Conservation (phyloP, 306 rosid genomes). For the Herpetospermum pedunculosum region DNA sequence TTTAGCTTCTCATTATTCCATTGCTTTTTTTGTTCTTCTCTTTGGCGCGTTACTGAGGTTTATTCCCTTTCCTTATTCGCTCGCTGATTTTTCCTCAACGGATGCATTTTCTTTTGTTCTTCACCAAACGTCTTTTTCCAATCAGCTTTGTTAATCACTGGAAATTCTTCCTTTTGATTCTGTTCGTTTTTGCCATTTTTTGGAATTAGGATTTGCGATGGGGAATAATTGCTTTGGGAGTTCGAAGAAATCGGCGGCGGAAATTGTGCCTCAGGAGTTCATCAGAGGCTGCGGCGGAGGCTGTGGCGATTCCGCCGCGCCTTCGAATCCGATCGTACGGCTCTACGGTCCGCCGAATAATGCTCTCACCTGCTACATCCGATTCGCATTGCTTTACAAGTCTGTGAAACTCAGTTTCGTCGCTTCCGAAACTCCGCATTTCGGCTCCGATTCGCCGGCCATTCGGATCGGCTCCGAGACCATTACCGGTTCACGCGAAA, state of each 20-base stretch:
- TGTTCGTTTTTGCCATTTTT: neutral
- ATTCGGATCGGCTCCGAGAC: slow-evolving; percentile 57
- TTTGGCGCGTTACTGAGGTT: neutral
- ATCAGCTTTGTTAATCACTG: neutral
- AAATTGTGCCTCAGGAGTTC: slow-evolving; percentile 59
- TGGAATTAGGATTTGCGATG: slow-evolving; percentile 18
- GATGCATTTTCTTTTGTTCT: neutral
- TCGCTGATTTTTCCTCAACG: neutral
- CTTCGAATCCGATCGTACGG: slow-evolving; percentile 32
- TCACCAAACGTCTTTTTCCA: neutral
- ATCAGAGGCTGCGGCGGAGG: slow-evolving; percentile 6
- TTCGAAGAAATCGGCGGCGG: slow-evolving; percentile 53
- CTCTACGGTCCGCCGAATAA: slow-evolving; percentile 50
- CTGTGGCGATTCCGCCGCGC: neutral
- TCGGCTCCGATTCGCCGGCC: slow-evolving; percentile 24
- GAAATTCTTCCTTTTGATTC: neutral
- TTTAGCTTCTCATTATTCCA: neutral
- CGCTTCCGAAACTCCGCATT: slow-evolving; percentile 20
- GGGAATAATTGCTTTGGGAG: slow-evolving; percentile 53
- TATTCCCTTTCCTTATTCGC: neutral
- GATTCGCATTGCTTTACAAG: slow-evolving; percentile 56
- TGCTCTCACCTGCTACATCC: slow-evolving; percentile 48
- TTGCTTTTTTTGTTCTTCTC: neutral
- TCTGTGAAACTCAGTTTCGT: slow-evolving; percentile 33
- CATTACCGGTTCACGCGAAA: slow-evolving; percentile 51